These are phyloP conservation scores for Fraxinus velutina DNA, from an alignment of 305 asterid genomes.

Conservation along the genomic window DNA sequence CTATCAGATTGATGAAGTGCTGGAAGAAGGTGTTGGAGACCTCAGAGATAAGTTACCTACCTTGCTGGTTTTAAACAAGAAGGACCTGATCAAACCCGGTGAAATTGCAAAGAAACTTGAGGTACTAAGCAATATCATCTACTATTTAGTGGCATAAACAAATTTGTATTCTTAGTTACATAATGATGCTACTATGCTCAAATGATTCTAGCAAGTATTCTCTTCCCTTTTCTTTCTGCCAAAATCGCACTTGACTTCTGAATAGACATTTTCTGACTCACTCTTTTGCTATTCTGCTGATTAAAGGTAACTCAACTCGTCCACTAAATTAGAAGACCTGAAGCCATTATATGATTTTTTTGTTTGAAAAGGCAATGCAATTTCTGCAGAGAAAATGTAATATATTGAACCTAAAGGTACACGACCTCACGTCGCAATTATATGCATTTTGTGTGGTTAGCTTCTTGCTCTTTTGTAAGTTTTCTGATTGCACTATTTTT, in stretches of 20 bases:
- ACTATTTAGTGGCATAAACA: not conserved
- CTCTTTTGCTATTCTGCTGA: not conserved
- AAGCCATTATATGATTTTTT: not conserved
- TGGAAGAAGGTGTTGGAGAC: conserved; percentile 72
- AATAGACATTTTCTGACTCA: not conserved
- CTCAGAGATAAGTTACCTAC: conserved; percentile 61
- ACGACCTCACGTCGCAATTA: not conserved
- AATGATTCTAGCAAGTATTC: not conserved
- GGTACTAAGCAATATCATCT: conserved; percentile 36
- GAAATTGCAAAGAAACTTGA: conserved; percentile 92
- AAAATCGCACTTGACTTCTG: not conserved
- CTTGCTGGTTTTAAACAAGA: conserved; percentile 84
- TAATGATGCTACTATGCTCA: not conserved
- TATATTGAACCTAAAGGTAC: not conserved
- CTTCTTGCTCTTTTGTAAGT: not conserved
- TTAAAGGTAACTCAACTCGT: not conserved
- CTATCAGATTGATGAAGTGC: conserved; percentile 71
- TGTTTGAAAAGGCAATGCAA: not conserved
- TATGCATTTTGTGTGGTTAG: not conserved
- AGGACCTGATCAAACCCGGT: conserved; percentile 93
- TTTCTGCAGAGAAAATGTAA: not conserved
- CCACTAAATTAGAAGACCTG: not conserved
- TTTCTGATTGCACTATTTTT: not conserved
- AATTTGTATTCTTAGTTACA: not conserved
- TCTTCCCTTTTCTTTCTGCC: not conserved